phyloP scores from a whole-genome alignment of 495 filamentous ascomycete species.

The Aspergillus saccharolyticus region DNA sequence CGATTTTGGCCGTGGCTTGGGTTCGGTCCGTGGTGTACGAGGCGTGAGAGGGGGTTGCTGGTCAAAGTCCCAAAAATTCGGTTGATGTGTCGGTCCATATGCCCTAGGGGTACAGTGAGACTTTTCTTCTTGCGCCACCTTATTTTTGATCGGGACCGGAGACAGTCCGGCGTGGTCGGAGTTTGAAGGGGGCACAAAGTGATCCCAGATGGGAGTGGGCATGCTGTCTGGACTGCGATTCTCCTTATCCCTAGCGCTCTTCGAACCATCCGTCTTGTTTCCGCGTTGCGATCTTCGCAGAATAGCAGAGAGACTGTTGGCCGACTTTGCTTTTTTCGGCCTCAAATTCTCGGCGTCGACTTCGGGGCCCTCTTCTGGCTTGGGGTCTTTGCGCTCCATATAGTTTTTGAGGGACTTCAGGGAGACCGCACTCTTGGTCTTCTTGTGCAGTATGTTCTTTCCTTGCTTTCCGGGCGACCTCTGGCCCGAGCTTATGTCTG shows the following conservation, averaged over 20 bases:
- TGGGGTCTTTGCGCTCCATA: conserved; percentile 48
- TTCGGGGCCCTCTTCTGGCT: conserved; percentile 36
- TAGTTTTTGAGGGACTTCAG: conserved; percentile 56
- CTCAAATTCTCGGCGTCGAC: conserved; percentile 39
- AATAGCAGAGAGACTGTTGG: conserved; percentile 65
- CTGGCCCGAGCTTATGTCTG: conserved; percentile 20
- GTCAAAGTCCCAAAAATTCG: conserved; percentile 56
- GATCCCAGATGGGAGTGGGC: conserved; percentile 72
- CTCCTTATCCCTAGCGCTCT: conserved; percentile 63
- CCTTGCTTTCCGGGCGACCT: conserved; percentile 23
- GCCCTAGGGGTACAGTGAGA: conserved; percentile 56
- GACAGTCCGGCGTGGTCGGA: conserved; percentile 34
- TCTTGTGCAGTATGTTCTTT: conserved; percentile 51
- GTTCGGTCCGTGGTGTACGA: conserved; percentile 18
- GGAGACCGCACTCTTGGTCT: conserved; percentile 61
- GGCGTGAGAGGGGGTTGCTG: conserved; percentile 48
- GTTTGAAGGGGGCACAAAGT: conserved; percentile 53
- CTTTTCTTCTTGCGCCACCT: conserved; percentile 52
- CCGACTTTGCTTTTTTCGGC: conserved; percentile 80
- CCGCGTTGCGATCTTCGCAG: conserved; percentile 42
- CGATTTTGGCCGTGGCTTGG: conserved; percentile 50
- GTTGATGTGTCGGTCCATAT: conserved; percentile 60
- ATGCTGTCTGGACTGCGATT: conserved; percentile 56
- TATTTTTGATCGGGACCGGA: conserved; percentile 35
- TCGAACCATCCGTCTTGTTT: conserved; percentile 39